Evolutionary conservation across 2,329 filamentous ascomycete species (phyloP), one percentile per base, ranked within the genome.

Genomic region (Salinomyces thailandicus): DNA sequence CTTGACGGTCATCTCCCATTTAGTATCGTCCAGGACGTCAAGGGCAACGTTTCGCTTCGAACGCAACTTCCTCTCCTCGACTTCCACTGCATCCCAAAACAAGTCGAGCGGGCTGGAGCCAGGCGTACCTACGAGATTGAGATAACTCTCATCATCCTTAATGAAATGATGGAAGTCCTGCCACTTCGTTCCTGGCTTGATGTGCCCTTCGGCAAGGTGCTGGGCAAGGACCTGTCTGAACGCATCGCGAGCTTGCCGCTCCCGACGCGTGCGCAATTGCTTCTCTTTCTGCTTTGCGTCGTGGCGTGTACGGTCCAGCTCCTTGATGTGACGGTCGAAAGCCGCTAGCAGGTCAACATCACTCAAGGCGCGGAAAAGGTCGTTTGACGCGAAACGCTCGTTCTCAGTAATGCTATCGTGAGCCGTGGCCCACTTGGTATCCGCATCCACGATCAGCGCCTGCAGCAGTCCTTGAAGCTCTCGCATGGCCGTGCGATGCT

Each of bases 291-390:
- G 91, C 45, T 84, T 81, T 32, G 79, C 75, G 57, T 95, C 86
- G 61, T 96, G 96, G 66, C 93, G 87, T 35, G 77, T 77, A 43
- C 86, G 81, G 62, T 98, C 91, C 46, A 96, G 72, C 39, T 79
- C 73, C 63, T 93, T 94, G 68, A 96, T 91, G 57, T 96, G 89
- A 54, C 82, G 85, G 64, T 96, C 86, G 61, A 96, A 98, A 42
- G 83, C 82, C 54, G 77, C 86, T 64, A 98, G 72, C 57, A 96
- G 77, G 61, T 98, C 91, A 63, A 84, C 81, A 58, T 86, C 85
- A 64, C 71, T 86, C 50, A 98, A 75, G 53, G 79, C 68, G 61
- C 85, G 77, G 67, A 93, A 94, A 66, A 84, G 91, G 55, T 83
- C 77, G 50, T 93, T 85, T 57, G 70, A 72, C 60, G 85, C 77